Percentiles rank a stretch among this genome's conserved stretches.
These are phyloP conservation scores for Physcomitrellopsis africana DNA, from an alignment of 225 moss, liverwort and hornwort species.

Conservation along the genomic window DNA sequence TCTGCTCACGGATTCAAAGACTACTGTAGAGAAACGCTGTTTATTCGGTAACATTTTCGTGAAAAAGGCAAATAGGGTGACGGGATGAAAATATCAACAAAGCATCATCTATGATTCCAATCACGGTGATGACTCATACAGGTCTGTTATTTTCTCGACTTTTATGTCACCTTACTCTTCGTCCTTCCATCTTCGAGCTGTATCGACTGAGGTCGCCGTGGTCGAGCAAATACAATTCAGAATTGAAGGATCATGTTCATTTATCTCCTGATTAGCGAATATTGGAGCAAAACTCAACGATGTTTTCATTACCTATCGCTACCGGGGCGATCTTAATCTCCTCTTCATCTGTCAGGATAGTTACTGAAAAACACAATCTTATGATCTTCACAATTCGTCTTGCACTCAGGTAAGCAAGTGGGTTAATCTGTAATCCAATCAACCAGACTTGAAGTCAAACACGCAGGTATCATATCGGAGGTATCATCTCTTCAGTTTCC, in stretches of 20 bases:
- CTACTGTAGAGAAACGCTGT: conserved; percentile 1
- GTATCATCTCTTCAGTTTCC: conserved; percentile 86
- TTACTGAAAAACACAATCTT: background rate
- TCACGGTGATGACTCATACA: conserved; percentile 92
- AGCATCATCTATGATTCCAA: conserved; percentile 87
- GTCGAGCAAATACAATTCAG: conserved; percentile 81
- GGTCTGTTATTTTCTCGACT: conserved; percentile 43
- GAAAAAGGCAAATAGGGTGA: conserved; percentile 44
- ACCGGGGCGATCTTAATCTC: conserved; percentile 81
- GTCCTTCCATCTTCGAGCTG: background rate
- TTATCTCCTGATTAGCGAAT: conserved; percentile 69
- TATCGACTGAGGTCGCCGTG: conserved; percentile 72
- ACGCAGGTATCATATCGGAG: conserved; percentile 90
- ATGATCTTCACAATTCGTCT: conserved; percentile 14
- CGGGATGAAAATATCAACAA: conserved; percentile 71
- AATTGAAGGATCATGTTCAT: conserved; percentile 79
- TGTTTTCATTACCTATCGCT: conserved; percentile 89
- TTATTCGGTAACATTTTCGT: conserved; percentile 13
- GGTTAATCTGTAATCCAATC: conserved; percentile 11
- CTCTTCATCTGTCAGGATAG: background rate
- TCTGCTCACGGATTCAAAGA: background rate
- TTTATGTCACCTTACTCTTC: background rate
- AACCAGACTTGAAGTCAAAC: conserved; percentile 17
- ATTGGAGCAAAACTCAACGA: conserved; percentile 84
- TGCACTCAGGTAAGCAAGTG: background rate